Evolutionary conservation across 345 rosid species (phyloP).

Genomic region (Moricandia arvensis): DNA sequence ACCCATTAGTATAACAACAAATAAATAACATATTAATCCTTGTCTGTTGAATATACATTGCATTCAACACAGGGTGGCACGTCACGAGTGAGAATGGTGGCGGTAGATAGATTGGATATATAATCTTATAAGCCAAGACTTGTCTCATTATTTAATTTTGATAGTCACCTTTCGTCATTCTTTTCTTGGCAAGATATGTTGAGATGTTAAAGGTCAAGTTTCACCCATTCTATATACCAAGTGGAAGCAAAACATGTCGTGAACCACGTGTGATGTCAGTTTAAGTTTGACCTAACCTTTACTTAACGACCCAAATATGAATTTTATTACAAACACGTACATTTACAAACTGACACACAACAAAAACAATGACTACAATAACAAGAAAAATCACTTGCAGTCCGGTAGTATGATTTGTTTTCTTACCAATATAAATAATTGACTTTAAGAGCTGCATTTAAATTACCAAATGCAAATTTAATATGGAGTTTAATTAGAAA

Average conservation of each 20-base stretch:
- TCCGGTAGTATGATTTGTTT: not conserved
- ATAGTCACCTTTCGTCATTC: not conserved
- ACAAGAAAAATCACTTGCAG: constrained; percentile 8
- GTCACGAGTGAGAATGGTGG: constrained; percentile 39
- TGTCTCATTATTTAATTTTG: constrained; percentile 7
- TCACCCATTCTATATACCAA: constrained; percentile 3
- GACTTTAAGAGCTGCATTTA: not conserved
- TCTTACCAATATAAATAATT: not conserved
- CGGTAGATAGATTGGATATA: constrained; percentile 32
- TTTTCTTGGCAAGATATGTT: constrained; percentile 9
- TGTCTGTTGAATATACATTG: constrained; percentile 7
- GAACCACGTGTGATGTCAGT: not conserved
- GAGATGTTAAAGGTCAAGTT: constrained; percentile 8
- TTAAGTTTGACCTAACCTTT: not conserved
- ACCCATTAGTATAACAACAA: not conserved
- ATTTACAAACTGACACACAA: not conserved
- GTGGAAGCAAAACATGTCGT: constrained; percentile 6
- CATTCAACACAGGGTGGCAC: constrained; percentile 27
- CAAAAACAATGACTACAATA: constrained; percentile 10
- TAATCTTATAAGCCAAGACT: constrained; percentile 36
- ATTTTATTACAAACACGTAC: not conserved
- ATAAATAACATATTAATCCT: not conserved
- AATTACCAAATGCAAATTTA: not conserved
- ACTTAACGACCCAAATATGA: not conserved
- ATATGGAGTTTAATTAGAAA: not conserved